Percentiles rank a stretch among this genome's conserved stretches.
These are phyloP conservation scores for Dentipellis fragilis DNA, from an alignment of 768 basidiomycete genomes.

Conservation along the genomic window DNA sequence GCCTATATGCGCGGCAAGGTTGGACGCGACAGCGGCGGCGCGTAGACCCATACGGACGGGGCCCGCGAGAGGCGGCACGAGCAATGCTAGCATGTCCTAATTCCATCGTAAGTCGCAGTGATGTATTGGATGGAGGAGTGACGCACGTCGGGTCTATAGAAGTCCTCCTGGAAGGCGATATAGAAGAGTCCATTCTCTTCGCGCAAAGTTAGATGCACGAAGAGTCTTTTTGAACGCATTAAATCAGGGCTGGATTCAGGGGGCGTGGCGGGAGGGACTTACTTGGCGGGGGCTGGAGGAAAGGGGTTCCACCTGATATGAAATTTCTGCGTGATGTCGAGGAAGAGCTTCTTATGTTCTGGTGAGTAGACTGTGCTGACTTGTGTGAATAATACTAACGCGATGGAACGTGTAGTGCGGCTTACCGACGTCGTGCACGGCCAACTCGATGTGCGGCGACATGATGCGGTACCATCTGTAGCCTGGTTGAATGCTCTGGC, in stretches of 20 bases:
- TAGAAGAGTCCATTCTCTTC: slow-evolving; percentile 30
- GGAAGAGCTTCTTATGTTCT: slow-evolving; percentile 27
- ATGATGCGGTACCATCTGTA: slow-evolving; percentile 54
- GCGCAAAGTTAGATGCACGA: slow-evolving; percentile 42
- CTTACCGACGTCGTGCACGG: slow-evolving; percentile 28
- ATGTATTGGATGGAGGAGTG: not conserved
- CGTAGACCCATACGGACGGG: slow-evolving; percentile 25
- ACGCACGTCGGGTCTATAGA: slow-evolving; percentile 43
- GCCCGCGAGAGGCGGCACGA: slow-evolving; percentile 33
- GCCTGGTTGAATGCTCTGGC: not conserved
- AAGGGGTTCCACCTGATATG: slow-evolving; percentile 39
- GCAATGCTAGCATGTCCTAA: slow-evolving; percentile 34
- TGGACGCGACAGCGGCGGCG: slow-evolving; percentile 11
- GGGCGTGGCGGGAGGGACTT: slow-evolving; percentile 7
- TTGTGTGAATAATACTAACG: no score
- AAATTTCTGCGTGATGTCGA: slow-evolving; percentile 49
- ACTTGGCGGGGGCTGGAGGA: slow-evolving; percentile 37
- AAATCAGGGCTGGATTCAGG: not conserved
- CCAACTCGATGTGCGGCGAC: slow-evolving; percentile 37
- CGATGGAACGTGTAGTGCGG: slow-evolving; percentile 12
- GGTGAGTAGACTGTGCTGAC: slow-evolving; percentile 37
- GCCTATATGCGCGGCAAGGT: slow-evolving; percentile 2
- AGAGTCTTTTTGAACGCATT: slow-evolving; percentile 23
- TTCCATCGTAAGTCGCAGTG: slow-evolving; percentile 1
- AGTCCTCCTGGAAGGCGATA: slow-evolving; percentile 49